Evolutionary conservation across 345 rosid species (phyloP), one percentile per base, ranked within the genome.

Genomic region (Salix arbutifolia): DNA sequence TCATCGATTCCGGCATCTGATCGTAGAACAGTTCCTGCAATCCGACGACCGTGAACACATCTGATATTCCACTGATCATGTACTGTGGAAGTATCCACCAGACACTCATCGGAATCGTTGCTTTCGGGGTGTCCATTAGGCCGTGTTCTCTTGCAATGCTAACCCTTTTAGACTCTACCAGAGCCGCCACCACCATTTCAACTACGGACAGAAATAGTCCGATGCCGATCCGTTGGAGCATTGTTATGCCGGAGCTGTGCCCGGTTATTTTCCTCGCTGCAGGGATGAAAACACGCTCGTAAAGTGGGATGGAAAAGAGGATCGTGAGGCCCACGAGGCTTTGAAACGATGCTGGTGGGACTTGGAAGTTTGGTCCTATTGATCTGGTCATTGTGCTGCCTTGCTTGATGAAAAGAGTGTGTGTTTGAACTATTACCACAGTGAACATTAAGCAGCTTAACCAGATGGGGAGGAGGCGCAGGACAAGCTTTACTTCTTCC

Each of bases 21-120:
- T 89, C 94, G 73, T 95, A 95, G 86, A 93, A 95, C 84, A 95
- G 46, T 83, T 93, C 94, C 81, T 91, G 96, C 75, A 95, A 75
- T 26, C 99, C 97, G n/a, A 95, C 86, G 9, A 95, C 75, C 4
- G 90, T 73, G 81, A 95, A 91, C 7, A 84, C 90, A 42, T 95
- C 99, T 2, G 87, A 87, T 2, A 90, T 12, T 33, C 90, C 97
- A 0, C 84, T 77, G 7, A 93, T 80, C 40, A 90, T 74, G 76
- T 93, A 93, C 40, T 93, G 99, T 0, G 99, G 99, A n/a, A 93
- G 86, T 48, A 95, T 75, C 97, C 97, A 91, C 88, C 92, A 89
- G 10, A 94, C 75, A 14, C 88, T 86, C 90, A 93, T 90, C 0
- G 99, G 97, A 5, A 92, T 86, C 6, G 71, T 42, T 2, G 74